These are phyloP conservation scores for Austroboletus festivus DNA, from an alignment of 768 basidiomycete genomes.

Conservation along the genomic window DNA sequence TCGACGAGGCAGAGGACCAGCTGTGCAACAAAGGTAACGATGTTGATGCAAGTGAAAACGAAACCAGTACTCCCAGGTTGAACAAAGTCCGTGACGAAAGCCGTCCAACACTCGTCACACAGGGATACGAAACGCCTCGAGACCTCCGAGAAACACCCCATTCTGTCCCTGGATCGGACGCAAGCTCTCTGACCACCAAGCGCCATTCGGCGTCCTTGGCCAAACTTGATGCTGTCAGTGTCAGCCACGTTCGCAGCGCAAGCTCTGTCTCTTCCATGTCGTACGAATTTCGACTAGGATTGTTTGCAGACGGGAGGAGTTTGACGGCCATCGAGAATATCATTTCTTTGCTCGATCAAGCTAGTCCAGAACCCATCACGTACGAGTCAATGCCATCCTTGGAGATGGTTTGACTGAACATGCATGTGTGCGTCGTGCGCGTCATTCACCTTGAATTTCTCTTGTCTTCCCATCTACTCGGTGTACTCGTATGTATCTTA, in stretches of 20 bases:
- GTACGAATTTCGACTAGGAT: conserved; percentile 23
- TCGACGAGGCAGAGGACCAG: conserved; percentile 3
- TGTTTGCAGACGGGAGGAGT: conserved; percentile 25
- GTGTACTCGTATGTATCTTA: conserved; percentile 4
- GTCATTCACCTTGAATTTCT: not conserved
- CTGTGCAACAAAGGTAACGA: not conserved
- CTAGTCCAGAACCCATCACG: conserved; percentile 12
- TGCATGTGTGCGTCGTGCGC: not conserved
- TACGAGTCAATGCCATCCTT: not conserved
- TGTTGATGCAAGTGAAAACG: too few species aligned
- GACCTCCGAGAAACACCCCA: conserved; percentile 15
- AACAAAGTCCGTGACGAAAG: conserved; percentile 3
- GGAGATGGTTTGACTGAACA: conserved; percentile 8
- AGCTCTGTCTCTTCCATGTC: conserved; percentile 28
- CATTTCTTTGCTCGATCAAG: conserved; percentile 29
- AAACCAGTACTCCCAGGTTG: not conserved
- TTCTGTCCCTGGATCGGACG: not conserved
- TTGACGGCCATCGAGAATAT: conserved; percentile 24
- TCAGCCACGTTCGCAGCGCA: conserved; percentile 13
- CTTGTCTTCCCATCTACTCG: too few species aligned
- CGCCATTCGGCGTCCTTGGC: conserved; percentile 16
- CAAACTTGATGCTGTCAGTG: conserved; percentile 12
- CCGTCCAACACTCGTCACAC: not conserved
- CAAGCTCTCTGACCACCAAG: conserved; percentile 7
- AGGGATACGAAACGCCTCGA: conserved; percentile 1